Conservation (phyloP, 139 green algal species). For the Chlorella sorokiniana region DNA sequence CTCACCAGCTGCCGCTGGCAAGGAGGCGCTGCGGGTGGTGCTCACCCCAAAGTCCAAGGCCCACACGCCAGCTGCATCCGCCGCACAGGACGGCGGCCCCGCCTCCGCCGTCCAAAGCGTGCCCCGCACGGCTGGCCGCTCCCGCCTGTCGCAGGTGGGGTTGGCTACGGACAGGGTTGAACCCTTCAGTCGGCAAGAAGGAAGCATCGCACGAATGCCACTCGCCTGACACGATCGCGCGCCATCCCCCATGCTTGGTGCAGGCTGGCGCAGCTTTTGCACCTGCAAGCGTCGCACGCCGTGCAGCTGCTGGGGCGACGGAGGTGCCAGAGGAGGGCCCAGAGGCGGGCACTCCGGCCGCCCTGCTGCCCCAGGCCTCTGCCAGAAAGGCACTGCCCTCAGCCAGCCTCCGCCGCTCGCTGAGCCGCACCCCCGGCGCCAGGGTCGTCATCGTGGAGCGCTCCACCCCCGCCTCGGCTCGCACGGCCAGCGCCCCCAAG, state of each 20-base stretch:
- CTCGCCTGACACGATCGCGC: too few species aligned
- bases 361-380: constrained; percentile 2
- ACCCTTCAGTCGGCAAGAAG: too few species aligned
- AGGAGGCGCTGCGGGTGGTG: constrained; percentile 13
- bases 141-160: constrained; percentile 28
- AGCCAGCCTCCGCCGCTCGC: constrained; percentile 22
- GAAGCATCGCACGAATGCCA: too few species aligned
- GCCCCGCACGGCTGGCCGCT: constrained; percentile 3
- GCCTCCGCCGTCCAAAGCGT: constrained; percentile 19
- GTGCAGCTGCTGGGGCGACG: too few species aligned
- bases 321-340: not conserved
- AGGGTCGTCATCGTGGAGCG: constrained; percentile 36
- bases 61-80: not conserved
- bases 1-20: not conserved
- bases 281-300: too few species aligned
- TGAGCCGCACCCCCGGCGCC: constrained; percentile 35
- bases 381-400: constrained; percentile 18
- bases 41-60: constrained; percentile 24
- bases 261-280: too few species aligned
- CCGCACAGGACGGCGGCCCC: not conserved
- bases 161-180: not conserved
- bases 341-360: not conserved
- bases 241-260: too few species aligned
- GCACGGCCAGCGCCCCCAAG: not conserved
- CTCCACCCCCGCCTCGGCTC: not conserved